A percentile compares a stretch with the other conserved stretches of the same genome.
phyloP scores from a whole-genome alignment of 768 basidiomycete species.

The Amanita phalloides region DNA sequence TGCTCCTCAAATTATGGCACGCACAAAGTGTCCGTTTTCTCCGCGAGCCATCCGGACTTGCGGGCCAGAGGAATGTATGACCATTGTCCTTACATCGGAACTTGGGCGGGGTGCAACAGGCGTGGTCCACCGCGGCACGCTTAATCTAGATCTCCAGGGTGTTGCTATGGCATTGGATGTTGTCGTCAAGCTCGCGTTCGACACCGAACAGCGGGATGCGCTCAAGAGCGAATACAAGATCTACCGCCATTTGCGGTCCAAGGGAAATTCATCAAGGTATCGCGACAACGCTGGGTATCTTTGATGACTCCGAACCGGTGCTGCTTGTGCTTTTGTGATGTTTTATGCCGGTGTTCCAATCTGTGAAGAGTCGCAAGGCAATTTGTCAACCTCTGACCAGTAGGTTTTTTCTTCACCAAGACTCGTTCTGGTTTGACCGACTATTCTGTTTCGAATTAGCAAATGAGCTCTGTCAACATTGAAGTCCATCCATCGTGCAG shows the following conservation, averaged over 20 bases:
- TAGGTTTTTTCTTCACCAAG: neutral
- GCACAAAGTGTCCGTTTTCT: slow-evolving; percentile 5
- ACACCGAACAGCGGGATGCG: too few species aligned
- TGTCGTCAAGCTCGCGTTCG: too few species aligned
- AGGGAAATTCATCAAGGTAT: slow-evolving; percentile 9
- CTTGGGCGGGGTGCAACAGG: slow-evolving; percentile 10
- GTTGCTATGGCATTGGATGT: too few species aligned
- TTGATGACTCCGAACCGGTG: slow-evolving; percentile 10
- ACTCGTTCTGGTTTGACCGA: too few species aligned
- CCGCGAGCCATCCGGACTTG: slow-evolving; percentile 8
- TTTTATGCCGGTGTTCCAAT: slow-evolving; percentile 7
- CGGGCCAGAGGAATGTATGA: slow-evolving; percentile 9
- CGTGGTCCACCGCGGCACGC: too few species aligned
- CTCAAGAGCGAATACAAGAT: neutral
- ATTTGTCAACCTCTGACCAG: slow-evolving; percentile 3
- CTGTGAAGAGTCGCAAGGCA: neutral
- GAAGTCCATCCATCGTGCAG: too few species aligned
- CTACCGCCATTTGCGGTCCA: slow-evolving; percentile 9
- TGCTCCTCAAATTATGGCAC: slow-evolving; percentile 6
- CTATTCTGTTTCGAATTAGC: too few species aligned
- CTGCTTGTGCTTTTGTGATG: slow-evolving; percentile 10
- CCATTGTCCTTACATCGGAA: slow-evolving; percentile 11
- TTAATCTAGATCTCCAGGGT: too few species aligned
- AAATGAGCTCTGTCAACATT: too few species aligned
- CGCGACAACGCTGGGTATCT: slow-evolving; percentile 8